Evolutionary conservation across 2,329 filamentous ascomycete genomes (phyloP), one percentile per base, ranked within the genome.

Genomic region (Hymenoscyphus albidus): DNA sequence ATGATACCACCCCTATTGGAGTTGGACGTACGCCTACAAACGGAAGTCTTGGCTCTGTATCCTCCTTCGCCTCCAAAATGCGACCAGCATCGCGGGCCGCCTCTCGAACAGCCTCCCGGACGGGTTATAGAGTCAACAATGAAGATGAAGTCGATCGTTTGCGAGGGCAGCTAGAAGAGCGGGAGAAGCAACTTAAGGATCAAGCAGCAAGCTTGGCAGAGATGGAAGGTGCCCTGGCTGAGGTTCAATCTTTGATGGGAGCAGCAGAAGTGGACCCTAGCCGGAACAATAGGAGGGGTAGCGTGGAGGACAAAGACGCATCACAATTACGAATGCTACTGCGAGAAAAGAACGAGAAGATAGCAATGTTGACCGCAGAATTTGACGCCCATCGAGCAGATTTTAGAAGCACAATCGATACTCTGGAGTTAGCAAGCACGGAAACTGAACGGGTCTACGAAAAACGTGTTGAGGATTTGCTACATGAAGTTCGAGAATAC

Each of bases 401-500:
- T 77, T 99, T 99, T 78, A 84, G 95, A 70, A 97, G 92, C 76
- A 99, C 95, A 18, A 95, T 99, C 67, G 95, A 99, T 78, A 97
- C 94, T 0, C 82, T 99, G 60, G 95, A 99, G 77, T 86, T 98
- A 80, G 96, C 95, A 2, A 96, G 93, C 74, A 91, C 93, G 0
- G 95, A 99, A 79, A 99, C 95, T 0, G 91, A 97, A 78, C 85
- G 94, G 32, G 94, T 99, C 14, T 99, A 99, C 75, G 95, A 99
- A 76, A 90, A 92, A 77, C 91, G 92, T 78, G 91, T 98, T 67
- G 90, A 93, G 72, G 91, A 93, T 72, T 79, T 99, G 51, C 85
- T 95, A 78, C 85, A 88, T 65, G 93, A 98, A 72, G 83, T 97
- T 35, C 86, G 89, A 62, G 93, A 97, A 65, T 80, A 95, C 2